A percentile compares a stretch with the other conserved stretches of the same genome.
Evolutionary conservation across 2,329 filamentous ascomycete species (phyloP).

Genomic region (Penicillium sp.): DNA sequence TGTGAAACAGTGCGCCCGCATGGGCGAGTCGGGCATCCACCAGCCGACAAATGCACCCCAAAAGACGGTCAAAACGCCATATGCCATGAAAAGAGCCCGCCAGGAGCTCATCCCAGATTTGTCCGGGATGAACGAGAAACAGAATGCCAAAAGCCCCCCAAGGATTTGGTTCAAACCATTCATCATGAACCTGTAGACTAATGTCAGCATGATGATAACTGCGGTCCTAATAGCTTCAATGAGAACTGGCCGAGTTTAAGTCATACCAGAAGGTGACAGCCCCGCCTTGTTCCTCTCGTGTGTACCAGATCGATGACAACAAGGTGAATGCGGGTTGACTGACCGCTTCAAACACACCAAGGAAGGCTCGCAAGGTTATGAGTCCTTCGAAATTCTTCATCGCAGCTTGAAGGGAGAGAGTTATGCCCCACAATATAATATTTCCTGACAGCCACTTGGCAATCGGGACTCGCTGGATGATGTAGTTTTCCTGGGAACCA

Average conservation of each 20-base stretch:
- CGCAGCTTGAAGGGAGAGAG: not conserved
- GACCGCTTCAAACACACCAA: not conserved
- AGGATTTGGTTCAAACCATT: constrained; percentile 3
- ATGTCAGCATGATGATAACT: not conserved
- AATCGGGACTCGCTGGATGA: constrained; percentile 1
- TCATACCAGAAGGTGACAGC: constrained; percentile 9
- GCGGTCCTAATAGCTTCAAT: not conserved
- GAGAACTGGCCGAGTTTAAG: not conserved
- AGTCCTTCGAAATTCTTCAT: constrained; percentile 3
- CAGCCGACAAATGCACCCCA: constrained; percentile 1
- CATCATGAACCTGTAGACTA: constrained; percentile 16
- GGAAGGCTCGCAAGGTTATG: not conserved
- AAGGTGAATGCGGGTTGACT: not conserved
- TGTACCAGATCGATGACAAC: constrained; percentile 1
- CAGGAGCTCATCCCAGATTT: not conserved
- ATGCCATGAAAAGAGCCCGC: not conserved
- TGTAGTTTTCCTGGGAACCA: not conserved
- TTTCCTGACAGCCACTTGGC: constrained; percentile 1
- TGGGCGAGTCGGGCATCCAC: constrained; percentile 3
- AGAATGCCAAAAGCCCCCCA: not conserved
- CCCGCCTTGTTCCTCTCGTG: not conserved
- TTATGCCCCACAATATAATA: constrained; percentile 1
- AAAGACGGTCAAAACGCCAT: not conserved
- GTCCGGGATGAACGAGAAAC: not conserved
- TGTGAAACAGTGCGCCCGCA: constrained; percentile 1